These are phyloP conservation scores for Helichrysum umbraculigerum DNA, from an alignment of 129 eudicot species.

Conservation along the genomic window DNA sequence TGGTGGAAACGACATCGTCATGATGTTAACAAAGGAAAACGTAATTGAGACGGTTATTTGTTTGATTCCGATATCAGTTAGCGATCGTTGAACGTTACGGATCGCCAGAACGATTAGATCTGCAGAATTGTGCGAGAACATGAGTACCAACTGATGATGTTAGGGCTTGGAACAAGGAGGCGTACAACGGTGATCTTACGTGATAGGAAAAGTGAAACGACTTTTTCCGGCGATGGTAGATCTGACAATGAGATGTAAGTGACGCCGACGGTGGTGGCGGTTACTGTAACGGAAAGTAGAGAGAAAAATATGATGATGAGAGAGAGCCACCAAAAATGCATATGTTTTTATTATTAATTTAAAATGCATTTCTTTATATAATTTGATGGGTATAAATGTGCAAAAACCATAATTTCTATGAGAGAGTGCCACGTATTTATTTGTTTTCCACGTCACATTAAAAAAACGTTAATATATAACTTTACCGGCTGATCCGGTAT, in stretches of 20 bases:
- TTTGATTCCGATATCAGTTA: constrained; percentile 57
- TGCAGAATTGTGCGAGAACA: constrained; percentile 36
- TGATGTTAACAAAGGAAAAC: constrained; percentile 55
- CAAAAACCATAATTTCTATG: no score
- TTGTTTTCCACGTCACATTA: no score
- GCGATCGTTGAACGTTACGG: constrained; percentile 54
- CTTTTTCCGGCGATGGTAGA: constrained; percentile 57
- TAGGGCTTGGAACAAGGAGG: constrained; percentile 53
- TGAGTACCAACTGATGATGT: constrained; percentile 70
- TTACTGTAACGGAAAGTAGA: constrained; percentile 30
- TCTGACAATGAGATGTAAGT: constrained; percentile 45
- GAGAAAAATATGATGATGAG: constrained; percentile 34
- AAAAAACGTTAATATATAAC: no score
- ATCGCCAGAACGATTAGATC: constrained; percentile 63
- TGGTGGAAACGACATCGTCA: constrained; percentile 77
- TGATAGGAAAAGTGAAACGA: constrained; percentile 47
- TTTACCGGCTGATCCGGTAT: no score
- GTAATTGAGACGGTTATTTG: constrained; percentile 73
- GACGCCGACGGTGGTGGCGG: constrained; percentile 65
- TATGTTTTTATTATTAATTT: no score
- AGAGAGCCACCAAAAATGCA: no score
- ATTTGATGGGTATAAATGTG: no score
- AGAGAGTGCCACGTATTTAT: no score
- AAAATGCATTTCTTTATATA: no score
- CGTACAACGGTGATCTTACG: constrained; percentile 59